Conservation (phyloP, 306 rosid species). For the Fagus crenata region DNA sequence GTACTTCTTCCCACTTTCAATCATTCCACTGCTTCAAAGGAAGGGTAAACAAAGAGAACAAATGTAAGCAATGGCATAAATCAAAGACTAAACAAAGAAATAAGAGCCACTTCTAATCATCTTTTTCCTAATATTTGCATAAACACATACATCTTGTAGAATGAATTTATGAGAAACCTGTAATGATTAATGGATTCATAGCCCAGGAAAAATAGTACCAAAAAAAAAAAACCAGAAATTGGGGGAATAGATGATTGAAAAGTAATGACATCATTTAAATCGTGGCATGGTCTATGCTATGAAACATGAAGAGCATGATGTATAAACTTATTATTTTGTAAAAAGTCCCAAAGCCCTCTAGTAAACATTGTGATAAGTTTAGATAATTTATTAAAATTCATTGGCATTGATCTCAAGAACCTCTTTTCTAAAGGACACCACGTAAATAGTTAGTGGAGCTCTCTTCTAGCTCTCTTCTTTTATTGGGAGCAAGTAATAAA, state of each 20-base stretch:
- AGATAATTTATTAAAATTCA: constrained; percentile 15
- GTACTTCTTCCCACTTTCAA: constrained; percentile 36
- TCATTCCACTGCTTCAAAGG: constrained; percentile 47
- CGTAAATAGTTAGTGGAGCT: background rate
- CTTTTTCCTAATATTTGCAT: constrained; percentile 18
- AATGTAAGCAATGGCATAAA: constrained; percentile 39
- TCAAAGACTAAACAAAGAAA: constrained; percentile 16
- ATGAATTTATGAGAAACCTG: background rate
- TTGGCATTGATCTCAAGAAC: constrained; percentile 8
- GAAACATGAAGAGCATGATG: background rate
- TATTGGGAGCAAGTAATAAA: too few relatives aligned
- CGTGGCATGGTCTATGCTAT: background rate
- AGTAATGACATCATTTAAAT: constrained; percentile 9
- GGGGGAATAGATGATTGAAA: background rate
- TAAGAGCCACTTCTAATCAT: constrained; percentile 21
- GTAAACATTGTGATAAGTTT: background rate
- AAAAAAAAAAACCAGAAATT: constrained; percentile 9
- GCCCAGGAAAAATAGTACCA: background rate
- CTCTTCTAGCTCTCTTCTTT: background rate
- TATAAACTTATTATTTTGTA: constrained; percentile 9
- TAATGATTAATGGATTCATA: background rate
- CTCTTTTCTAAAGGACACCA: background rate
- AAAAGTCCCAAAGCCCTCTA: constrained; percentile 13
- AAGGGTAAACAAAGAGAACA: constrained; percentile 25
- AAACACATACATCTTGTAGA: constrained; percentile 16